phyloP scores from a whole-genome alignment of 148 eudicot species.

The Rhododendron griersonianum region DNA sequence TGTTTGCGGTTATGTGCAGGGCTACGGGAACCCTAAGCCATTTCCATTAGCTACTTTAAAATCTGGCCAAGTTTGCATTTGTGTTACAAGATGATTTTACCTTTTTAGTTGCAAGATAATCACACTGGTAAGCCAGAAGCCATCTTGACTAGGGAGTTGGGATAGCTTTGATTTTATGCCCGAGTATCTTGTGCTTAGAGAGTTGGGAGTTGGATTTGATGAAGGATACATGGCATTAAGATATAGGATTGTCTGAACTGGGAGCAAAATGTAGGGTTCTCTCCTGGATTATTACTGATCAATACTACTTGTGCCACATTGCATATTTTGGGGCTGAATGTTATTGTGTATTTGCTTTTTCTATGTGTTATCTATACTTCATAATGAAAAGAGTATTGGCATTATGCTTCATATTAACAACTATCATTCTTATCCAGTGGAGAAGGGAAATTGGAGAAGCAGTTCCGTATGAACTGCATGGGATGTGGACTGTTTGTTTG shows the following conservation, averaged over 20 bases:
- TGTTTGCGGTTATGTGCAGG: neutral
- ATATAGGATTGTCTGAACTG: neutral
- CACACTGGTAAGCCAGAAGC: neutral
- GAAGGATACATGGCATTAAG: neutral
- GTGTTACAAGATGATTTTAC: neutral
- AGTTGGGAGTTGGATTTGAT: neutral
- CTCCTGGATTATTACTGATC: neutral
- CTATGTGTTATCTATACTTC: neutral
- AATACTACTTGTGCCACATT: neutral
- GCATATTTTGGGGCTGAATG: neutral
- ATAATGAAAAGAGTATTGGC: neutral
- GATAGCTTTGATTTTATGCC: neutral
- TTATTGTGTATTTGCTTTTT: neutral
- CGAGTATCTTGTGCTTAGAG: neutral
- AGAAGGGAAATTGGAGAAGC: constrained; percentile 93
- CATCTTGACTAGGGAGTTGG: neutral
- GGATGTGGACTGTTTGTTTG: constrained; percentile 95
- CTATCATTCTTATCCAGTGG: constrained; percentile 47
- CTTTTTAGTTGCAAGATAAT: neutral
- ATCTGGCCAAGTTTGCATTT: neutral
- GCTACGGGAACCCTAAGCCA: neutral
- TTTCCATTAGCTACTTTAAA: neutral
- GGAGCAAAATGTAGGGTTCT: neutral
- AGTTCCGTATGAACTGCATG: constrained; percentile 81
- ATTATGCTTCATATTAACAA: neutral